phyloP scores from a whole-genome alignment of 2,329 filamentous ascomycete species.

The Pseudogymnoascus sp. region DNA sequence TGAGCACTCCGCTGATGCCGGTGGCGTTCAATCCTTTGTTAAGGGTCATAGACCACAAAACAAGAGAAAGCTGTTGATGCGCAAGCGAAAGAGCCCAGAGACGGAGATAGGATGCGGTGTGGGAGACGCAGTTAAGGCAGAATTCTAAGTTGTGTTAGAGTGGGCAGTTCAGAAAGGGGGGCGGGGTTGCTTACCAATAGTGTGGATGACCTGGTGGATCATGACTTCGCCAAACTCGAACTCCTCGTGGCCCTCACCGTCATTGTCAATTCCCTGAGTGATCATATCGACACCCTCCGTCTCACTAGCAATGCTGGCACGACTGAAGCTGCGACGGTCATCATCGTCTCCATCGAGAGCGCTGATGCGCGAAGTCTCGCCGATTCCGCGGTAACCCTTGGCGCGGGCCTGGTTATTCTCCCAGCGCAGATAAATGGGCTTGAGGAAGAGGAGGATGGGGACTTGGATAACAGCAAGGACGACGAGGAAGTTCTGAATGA shows the following conservation, averaged over 20 bases:
- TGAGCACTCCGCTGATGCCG: constrained; percentile 65
- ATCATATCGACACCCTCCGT: constrained; percentile 83
- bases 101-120: constrained; percentile 96
- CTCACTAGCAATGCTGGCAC: constrained; percentile 65
- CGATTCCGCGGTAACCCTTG: constrained; percentile 86
- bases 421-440: constrained; percentile 89
- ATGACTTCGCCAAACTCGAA: constrained; percentile 97
- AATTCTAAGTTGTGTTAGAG: constrained; percentile 60
- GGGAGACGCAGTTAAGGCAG: constrained; percentile 97
- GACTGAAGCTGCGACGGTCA: constrained; percentile 49
- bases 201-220: constrained; percentile 99
- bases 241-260: constrained; percentile 78
- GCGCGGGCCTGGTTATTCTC: constrained; percentile 87
- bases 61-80: constrained; percentile 93
- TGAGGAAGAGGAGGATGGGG: constrained; percentile 84
- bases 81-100: constrained; percentile 96
- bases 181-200: constrained; percentile 64
- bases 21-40: constrained; percentile 63
- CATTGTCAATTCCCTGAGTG: constrained; percentile 70
- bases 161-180: not conserved
- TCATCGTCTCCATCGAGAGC: constrained; percentile 86
- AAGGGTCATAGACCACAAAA: constrained; percentile 95
- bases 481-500: constrained; percentile 70
- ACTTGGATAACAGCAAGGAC: constrained; percentile 81
- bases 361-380: constrained; percentile 79